A percentile compares a stretch with the other conserved stretches of the same genome.
Conservation (phyloP, 352 stramenopile species). For the Phytopythium sindhum region DNA sequence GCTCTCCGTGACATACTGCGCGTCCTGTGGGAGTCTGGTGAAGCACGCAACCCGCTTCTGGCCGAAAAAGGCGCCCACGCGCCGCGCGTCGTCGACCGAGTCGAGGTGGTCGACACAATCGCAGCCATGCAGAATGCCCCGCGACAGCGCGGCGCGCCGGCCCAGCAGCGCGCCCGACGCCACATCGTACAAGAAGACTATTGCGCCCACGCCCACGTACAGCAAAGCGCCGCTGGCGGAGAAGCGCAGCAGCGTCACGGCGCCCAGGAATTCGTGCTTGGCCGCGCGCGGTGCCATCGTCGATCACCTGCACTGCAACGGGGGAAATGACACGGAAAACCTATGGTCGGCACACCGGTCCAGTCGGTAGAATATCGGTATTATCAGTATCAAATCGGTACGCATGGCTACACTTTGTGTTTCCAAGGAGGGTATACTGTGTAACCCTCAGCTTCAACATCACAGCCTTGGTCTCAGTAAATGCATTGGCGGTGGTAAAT, state of each 20-base stretch:
- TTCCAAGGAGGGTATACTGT: neutral
- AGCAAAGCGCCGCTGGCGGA: conserved; percentile 63
- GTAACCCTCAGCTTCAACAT: neutral
- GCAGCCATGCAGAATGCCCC: conserved; percentile 73
- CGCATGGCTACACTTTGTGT: conserved; percentile 19
- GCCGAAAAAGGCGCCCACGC: conserved; percentile 64
- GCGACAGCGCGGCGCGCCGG: conserved; percentile 41
- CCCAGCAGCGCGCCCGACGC: conserved; percentile 40
- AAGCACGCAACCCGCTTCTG: conserved; percentile 77
- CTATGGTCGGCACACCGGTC: neutral
- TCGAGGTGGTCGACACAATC: conserved; percentile 23
- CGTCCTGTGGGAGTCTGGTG: conserved; percentile 39
- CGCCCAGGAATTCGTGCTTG: conserved; percentile 77
- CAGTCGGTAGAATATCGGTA: conserved; percentile 7
- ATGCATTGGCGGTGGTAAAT: neutral
- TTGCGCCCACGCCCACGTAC: conserved; percentile 66
- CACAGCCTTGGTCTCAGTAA: neutral
- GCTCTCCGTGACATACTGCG: conserved; percentile 9
- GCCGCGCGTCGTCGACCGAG: conserved; percentile 11
- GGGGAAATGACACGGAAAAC: neutral
- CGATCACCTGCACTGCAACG: neutral
- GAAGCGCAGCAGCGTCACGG: conserved; percentile 82
- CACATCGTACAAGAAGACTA: conserved; percentile 64
- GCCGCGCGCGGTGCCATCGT: conserved; percentile 15
- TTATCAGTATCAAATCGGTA: conserved; percentile 6